Evolutionary conservation across 257 asterid genomes (phyloP).

Genomic region (Eustoma russellianum): DNA sequence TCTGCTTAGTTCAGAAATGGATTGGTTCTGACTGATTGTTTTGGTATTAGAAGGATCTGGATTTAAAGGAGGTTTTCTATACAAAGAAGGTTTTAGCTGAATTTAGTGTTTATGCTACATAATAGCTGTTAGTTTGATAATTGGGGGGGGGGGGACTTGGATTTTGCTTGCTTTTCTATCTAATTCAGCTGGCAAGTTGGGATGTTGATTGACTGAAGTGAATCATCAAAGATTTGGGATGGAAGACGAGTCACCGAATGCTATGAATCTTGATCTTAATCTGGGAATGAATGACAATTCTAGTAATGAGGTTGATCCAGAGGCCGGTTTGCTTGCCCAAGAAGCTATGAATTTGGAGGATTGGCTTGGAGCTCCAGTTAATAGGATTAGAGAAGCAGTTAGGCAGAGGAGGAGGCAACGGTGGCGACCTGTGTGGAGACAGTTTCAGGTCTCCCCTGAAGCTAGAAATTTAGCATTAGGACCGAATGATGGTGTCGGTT

Average conservation of each 20-base stretch:
- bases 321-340: conserved; percentile 28
- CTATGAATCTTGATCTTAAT: conserved; percentile 90
- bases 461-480: conserved; percentile 59
- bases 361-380: conserved; percentile 39
- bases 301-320: conserved; percentile 31
- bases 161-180: not conserved
- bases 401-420: conserved; percentile 51
- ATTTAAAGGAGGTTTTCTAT: not conserved
- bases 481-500: conserved; percentile 34
- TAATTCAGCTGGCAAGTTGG: conserved; percentile 14
- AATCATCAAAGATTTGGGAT: conserved; percentile 15
- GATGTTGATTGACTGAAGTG: conserved; percentile 4
- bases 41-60: conserved; percentile 7
- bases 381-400: conserved; percentile 40
- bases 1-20: not conserved
- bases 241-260: conserved; percentile 54
- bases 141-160: no score
- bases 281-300: conserved; percentile 75
- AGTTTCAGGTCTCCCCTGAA: conserved; percentile 53
- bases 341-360: conserved; percentile 75
- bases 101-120: no score
- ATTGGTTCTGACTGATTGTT: conserved; percentile 2
- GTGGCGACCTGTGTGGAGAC: conserved; percentile 69
- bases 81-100: no score
- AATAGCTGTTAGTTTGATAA: no score